Conservation (phyloP, 2,329 filamentous ascomycete genomes). For the Ceratocystis cacaofunesta region DNA sequence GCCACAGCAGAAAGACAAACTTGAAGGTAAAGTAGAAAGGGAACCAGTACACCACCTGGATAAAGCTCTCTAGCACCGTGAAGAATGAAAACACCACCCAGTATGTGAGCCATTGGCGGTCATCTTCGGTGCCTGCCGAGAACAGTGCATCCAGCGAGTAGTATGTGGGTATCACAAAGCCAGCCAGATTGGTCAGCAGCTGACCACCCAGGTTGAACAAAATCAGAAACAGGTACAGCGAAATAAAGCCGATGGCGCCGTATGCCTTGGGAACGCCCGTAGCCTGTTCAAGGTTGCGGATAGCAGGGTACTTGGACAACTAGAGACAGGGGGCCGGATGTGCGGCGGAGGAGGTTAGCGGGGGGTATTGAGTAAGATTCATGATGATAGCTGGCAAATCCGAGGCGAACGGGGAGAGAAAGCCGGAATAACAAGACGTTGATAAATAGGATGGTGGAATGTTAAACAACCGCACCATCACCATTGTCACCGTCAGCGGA, state of each 20-base stretch:
- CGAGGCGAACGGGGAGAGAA: no score
- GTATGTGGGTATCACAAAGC: constrained; percentile 70
- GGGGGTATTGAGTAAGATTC: neutral
- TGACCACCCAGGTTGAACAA: constrained; percentile 85
- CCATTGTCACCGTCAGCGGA: neutral
- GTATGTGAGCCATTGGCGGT: constrained; percentile 76
- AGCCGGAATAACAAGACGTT: no score
- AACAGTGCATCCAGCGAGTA: constrained; percentile 72
- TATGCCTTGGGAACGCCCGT: constrained; percentile 75
- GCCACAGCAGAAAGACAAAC: constrained; percentile 94
- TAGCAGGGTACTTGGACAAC: constrained; percentile 72
- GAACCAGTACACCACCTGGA: constrained; percentile 86
- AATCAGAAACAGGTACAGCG: constrained; percentile 80
- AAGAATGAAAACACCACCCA: constrained; percentile 78
- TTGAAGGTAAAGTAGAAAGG: constrained; percentile 99
- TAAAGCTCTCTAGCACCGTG: constrained; percentile 67
- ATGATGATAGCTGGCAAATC: no score
- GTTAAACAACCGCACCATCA: neutral
- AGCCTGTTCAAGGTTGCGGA: constrained; percentile 78
- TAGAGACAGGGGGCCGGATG: constrained; percentile 25
- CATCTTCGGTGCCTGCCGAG: constrained; percentile 53
- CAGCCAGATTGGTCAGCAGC: constrained; percentile 74
- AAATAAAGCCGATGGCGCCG: constrained; percentile 57
- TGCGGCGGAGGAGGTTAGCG: constrained; percentile 3
- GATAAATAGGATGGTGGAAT: no score